phyloP scores from a whole-genome alignment of 345 rosid species.

The Luvunga scandens region DNA sequence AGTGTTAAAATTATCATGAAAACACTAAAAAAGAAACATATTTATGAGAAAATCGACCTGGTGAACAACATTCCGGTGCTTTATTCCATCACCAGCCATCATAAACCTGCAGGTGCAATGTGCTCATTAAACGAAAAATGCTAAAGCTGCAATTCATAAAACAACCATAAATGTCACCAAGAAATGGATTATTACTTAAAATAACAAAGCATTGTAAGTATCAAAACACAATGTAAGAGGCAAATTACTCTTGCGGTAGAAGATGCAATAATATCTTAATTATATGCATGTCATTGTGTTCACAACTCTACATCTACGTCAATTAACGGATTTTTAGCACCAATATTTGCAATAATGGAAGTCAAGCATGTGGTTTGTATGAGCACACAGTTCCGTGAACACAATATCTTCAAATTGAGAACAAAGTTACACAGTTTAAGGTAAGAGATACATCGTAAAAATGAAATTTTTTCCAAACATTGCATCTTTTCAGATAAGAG shows the following conservation, averaged over 20 bases:
- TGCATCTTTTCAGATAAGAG: background rate
- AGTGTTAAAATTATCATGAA: background rate
- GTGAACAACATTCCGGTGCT: slow-evolving; percentile 49
- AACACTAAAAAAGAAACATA: background rate
- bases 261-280: background rate
- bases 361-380: background rate
- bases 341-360: background rate
- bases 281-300: background rate
- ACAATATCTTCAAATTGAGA: slow-evolving; percentile 5
- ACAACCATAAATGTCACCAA: background rate
- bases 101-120: slow-evolving; percentile 52
- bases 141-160: background rate
- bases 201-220: background rate
- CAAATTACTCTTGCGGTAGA: background rate
- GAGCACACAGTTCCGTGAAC: background rate
- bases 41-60: slow-evolving; percentile 41
- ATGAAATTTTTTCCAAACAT: background rate
- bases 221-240: background rate
- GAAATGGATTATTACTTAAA: background rate
- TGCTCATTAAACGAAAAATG: slow-evolving; percentile 4
- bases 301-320: background rate
- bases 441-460: background rate
- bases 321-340: background rate
- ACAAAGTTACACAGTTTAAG: background rate
- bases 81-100: slow-evolving; percentile 89